Percentiles rank a stretch among this genome's conserved stretches.
These are phyloP conservation scores for Rhodotorula sphaerocarpa DNA, from an alignment of 768 basidiomycete genomes.

Conservation along the genomic window DNA sequence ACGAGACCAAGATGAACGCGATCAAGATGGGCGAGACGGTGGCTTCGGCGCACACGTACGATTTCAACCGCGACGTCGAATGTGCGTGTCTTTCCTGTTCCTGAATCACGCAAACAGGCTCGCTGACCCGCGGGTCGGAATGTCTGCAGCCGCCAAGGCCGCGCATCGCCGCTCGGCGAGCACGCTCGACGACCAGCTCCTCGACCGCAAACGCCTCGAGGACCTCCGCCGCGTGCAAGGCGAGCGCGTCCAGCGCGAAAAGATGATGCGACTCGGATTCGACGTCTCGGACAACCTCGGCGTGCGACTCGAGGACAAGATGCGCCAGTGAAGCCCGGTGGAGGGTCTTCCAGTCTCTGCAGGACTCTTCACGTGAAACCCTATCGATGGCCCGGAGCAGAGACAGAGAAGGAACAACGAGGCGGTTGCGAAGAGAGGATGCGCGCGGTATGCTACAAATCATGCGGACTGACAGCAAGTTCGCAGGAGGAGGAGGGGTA, in stretches of 20 bases:
- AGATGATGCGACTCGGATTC: conserved; percentile 24
- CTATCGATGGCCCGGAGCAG: no score
- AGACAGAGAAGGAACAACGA: background rate
- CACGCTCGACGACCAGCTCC: conserved; percentile 1
- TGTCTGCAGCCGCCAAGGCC: conserved; percentile 4
- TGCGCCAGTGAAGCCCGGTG: background rate
- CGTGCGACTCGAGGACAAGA: conserved; percentile 22
- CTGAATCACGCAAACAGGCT: no score
- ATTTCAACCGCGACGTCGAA: conserved; percentile 18
- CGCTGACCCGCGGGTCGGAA: background rate
- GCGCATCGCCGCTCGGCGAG: conserved; percentile 10
- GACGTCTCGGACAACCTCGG: conserved; percentile 6
- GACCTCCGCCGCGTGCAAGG: conserved; percentile 20
- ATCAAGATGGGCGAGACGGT: conserved; percentile 33
- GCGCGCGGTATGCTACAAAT: no score
- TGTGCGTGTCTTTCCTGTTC: background rate
- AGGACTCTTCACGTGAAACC: no score
- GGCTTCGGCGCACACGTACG: conserved; percentile 13
- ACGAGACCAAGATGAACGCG: conserved; percentile 24
- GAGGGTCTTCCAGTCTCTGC: no score
- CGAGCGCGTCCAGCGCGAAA: conserved; percentile 25
- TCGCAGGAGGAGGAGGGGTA: no score
- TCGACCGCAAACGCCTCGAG: conserved; percentile 18
- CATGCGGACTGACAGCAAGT: no score
- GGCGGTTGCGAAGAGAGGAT: no score